Conservation (phyloP, 1,284 basidiomycete species). For the Puccinia novopanici region DNA sequence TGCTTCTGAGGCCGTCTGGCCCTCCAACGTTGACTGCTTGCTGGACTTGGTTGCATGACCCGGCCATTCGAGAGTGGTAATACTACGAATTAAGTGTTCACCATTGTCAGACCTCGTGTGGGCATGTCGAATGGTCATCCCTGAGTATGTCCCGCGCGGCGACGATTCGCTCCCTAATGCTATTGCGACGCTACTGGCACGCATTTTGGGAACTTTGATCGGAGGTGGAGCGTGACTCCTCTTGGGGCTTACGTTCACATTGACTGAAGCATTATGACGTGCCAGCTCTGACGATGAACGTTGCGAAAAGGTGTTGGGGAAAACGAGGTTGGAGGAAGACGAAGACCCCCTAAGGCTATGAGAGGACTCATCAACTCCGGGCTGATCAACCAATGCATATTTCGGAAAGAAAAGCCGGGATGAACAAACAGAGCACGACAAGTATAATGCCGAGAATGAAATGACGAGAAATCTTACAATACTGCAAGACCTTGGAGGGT, state of each 20-base stretch:
- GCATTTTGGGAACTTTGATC: slow-evolving; percentile 42
- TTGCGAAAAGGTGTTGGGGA: slow-evolving; percentile 27
- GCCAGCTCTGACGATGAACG: slow-evolving; percentile 11
- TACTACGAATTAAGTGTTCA: background rate
- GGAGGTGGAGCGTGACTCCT: slow-evolving; percentile 26
- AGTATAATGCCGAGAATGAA: background rate
- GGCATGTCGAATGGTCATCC: background rate
- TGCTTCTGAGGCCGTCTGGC: too few relatives aligned
- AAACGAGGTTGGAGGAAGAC: slow-evolving; percentile 30
- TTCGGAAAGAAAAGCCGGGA: background rate
- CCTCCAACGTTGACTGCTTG: background rate
- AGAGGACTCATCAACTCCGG: background rate
- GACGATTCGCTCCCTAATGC: slow-evolving; percentile 17
- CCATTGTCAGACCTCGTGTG: slow-evolving; percentile 21
- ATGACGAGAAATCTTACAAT: background rate
- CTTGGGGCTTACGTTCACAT: slow-evolving; percentile 8
- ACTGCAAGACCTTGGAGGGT: slow-evolving; percentile 1
- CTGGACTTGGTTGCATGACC: background rate
- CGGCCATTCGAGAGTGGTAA: slow-evolving; percentile 15
- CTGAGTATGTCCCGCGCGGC: background rate
- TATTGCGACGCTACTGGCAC: slow-evolving; percentile 31
- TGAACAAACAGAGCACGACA: background rate
- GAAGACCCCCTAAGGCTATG: slow-evolving; percentile 15
- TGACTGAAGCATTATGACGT: background rate
- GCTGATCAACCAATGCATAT: background rate